These are phyloP conservation scores for Oryza australiensis DNA, from an alignment of 176 grass and related monocot genomes.

Conservation along the genomic window DNA sequence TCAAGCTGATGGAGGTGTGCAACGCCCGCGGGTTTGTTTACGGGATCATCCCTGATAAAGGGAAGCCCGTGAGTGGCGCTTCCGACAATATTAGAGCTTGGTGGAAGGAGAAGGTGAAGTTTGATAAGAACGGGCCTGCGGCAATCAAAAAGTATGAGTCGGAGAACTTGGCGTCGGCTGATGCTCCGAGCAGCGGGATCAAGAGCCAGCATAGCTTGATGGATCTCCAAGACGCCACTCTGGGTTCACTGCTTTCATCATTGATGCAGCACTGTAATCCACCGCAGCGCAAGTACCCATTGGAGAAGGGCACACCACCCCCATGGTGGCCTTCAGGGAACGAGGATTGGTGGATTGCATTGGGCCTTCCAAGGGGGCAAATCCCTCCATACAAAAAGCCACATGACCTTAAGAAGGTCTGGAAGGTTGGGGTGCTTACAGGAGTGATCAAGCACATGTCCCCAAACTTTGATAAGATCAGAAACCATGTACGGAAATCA, in stretches of 20 bases:
- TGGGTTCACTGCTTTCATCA: conserved; percentile 87
- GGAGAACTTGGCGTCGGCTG: conserved; percentile 49
- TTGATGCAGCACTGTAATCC: conserved; percentile 94
- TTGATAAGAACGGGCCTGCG: conserved; percentile 88
- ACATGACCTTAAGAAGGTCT: conserved; percentile 97
- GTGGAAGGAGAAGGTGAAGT: conserved; percentile 99
- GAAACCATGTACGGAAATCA: conserved; percentile 79
- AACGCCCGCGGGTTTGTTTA: conserved; percentile 86
- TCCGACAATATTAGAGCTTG: conserved; percentile 95
- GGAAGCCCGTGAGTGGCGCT: conserved; percentile 87
- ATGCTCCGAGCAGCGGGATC: conserved; percentile 44
- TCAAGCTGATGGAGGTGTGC: conserved; percentile 97
- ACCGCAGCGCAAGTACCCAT: conserved; percentile 84
- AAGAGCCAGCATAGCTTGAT: conserved; percentile 65
- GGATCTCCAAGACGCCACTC: conserved; percentile 95
- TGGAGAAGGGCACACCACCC: conserved; percentile 78
- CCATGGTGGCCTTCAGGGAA: conserved; percentile 94
- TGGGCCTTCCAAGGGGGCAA: conserved; percentile 67
- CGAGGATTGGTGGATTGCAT: conserved; percentile 78
- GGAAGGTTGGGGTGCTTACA: conserved; percentile 95
- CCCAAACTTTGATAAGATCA: conserved; percentile 92
- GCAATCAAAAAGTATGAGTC: conserved; percentile 82
- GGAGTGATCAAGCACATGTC: conserved; percentile 96
- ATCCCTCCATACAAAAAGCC: conserved; percentile 90
- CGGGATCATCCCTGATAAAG: conserved; percentile 90